phyloP scores from a whole-genome alignment of 2,329 filamentous ascomycete species.

The Thelonectria blattea region DNA sequence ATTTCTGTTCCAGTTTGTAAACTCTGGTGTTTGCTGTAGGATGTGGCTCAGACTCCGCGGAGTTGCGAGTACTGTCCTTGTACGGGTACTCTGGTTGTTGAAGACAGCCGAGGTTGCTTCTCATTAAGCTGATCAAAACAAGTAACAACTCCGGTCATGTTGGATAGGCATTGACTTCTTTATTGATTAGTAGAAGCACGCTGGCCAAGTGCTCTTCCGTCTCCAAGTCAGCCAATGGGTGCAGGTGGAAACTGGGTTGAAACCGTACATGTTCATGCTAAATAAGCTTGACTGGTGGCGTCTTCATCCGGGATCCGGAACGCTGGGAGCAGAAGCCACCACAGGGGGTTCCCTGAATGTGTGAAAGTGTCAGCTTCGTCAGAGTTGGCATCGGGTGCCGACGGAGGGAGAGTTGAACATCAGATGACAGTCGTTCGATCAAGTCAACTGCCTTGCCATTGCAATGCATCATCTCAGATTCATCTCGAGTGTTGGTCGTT shows the following conservation, averaged over 20 bases:
- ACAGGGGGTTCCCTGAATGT: background rate
- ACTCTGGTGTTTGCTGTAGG: background rate
- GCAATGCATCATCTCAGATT: background rate
- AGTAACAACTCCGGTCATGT: background rate
- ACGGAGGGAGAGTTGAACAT: slow-evolving; percentile 1
- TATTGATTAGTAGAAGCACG: no score
- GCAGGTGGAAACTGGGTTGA: background rate
- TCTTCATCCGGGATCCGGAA: slow-evolving; percentile 2
- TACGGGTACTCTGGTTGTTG: no score
- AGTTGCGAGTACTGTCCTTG: no score
- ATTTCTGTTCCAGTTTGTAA: background rate
- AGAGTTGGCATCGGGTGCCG: background rate
- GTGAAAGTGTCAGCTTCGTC: background rate
- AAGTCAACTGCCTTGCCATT: background rate
- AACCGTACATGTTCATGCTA: background rate
- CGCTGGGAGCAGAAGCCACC: background rate
- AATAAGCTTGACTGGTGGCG: background rate
- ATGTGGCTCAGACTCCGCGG: background rate
- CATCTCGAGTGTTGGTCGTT: background rate
- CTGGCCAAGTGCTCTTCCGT: background rate
- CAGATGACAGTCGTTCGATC: slow-evolving; percentile 18
- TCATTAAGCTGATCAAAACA: background rate
- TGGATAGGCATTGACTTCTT: no score
- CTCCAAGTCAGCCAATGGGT: background rate
- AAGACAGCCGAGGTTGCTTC: no score